Percentiles rank a stretch among this genome's conserved stretches.
These are phyloP conservation scores for Pyrenochaeta sp. DNA, from an alignment of 2,329 filamentous ascomycete genomes.

Conservation along the genomic window DNA sequence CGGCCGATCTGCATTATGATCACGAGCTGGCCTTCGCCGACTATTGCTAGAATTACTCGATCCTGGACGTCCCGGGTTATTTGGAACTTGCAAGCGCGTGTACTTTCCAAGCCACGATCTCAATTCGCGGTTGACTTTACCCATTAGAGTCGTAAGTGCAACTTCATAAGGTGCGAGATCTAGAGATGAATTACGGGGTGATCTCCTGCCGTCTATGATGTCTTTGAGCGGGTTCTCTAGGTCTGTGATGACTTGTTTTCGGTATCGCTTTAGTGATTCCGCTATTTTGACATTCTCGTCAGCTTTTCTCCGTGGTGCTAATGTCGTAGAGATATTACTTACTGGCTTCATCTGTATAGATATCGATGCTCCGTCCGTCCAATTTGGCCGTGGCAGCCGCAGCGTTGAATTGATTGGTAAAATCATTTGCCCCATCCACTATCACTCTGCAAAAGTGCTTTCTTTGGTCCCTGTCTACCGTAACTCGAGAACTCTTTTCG, in stretches of 20 bases:
- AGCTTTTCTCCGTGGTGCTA: too few species aligned
- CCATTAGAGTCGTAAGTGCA: neutral
- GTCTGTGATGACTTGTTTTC: neutral
- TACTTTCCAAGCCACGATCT: neutral
- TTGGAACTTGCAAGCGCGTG: neutral
- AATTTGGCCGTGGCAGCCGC: neutral
- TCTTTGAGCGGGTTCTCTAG: neutral
- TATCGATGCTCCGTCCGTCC: neutral
- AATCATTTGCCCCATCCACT: neutral
- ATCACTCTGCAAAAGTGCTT: neutral
- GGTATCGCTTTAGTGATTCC: neutral
- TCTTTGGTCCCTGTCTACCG: neutral
- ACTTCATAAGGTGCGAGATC: neutral
- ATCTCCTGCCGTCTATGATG: neutral
- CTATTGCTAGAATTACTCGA: neutral
- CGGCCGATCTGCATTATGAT: neutral
- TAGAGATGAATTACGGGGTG: neutral
- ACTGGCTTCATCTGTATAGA: neutral
- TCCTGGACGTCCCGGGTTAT: neutral
- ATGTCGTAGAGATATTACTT: neutral
- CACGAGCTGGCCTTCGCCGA: neutral
- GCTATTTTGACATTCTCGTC: neutral
- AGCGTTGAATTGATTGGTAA: neutral
- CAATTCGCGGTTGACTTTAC: neutral
- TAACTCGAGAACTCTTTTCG: neutral